Conservation (phyloP, 1,284 basidiomycete genomes). For the Fomitopsis palustris region DNA sequence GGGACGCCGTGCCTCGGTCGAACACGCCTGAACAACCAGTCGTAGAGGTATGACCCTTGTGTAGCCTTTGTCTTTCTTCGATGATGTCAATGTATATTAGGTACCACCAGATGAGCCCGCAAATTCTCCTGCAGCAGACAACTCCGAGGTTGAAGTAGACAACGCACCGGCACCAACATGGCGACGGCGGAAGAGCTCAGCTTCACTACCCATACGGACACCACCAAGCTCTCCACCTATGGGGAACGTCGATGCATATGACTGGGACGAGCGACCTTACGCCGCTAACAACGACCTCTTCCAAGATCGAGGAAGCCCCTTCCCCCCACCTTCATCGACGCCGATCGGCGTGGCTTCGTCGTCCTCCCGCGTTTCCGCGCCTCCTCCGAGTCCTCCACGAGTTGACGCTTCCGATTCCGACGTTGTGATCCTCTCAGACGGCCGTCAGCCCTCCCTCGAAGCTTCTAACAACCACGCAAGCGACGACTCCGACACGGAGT, state of each 20-base stretch:
- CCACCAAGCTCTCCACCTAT: not conserved
- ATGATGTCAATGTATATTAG: not conserved
- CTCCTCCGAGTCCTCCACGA: not conserved
- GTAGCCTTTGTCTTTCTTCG: not conserved
- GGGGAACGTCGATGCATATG: not conserved
- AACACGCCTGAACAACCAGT: not conserved
- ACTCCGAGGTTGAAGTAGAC: not conserved
- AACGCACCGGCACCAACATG: not conserved
- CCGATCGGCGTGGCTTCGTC: not conserved
- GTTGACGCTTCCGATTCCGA: not conserved
- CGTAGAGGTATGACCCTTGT: not conserved
- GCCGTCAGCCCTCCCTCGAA: not conserved
- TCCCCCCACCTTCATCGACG: constrained; percentile 1
- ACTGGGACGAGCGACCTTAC: not conserved
- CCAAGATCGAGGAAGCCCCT: not conserved
- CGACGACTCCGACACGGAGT: not conserved
- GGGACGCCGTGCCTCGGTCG: not conserved
- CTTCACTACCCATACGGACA: not conserved
- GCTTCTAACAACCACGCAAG: not conserved
- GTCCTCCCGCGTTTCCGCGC: not conserved
- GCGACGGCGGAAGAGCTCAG: constrained; percentile 5
- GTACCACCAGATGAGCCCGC: not conserved
- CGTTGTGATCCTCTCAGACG: not conserved
- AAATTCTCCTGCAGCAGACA: not conserved
- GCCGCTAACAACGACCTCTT: not conserved